phyloP scores from a whole-genome alignment of 163 green algal genomes.

The Chlamydomonas reinhardtii region DNA sequence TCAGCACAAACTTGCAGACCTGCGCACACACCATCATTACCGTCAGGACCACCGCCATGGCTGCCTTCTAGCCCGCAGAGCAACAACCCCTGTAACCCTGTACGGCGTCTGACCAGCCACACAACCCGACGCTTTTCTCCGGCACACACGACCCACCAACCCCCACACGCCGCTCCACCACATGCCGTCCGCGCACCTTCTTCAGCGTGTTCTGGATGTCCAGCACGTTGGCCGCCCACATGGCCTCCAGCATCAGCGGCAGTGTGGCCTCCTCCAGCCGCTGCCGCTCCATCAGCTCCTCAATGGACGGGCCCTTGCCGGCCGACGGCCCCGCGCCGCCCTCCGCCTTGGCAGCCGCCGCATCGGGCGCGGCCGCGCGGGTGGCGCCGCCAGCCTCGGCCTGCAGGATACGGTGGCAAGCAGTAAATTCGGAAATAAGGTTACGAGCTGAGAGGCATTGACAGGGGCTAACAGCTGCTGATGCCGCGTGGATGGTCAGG shows the following conservation, averaged over 20 bases:
- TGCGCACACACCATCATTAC: background rate
- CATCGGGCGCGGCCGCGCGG: no score
- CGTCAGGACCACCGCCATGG: no score
- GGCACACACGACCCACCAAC: no score
- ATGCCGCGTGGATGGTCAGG: no score
- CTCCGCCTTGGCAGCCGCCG: slow-evolving; percentile 66
- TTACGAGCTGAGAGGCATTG: no score
- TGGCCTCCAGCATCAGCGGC: slow-evolving; percentile 80
- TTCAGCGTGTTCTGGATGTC: slow-evolving; percentile 92
- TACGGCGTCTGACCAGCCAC: background rate
- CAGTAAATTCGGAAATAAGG: no score
- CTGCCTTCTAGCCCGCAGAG: background rate
- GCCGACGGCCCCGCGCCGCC: background rate
- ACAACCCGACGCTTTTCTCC: no score
- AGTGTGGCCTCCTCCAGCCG: slow-evolving; percentile 71
- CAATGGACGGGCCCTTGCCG: slow-evolving; percentile 9
- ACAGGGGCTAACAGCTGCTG: no score
- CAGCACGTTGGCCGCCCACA: slow-evolving; percentile 94
- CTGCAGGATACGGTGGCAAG: no score
- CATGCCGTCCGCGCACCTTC: slow-evolving; percentile 37
- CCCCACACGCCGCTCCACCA: no score
- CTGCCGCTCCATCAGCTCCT: slow-evolving; percentile 58
- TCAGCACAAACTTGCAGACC: slow-evolving; percentile 57
- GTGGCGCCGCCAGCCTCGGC: no score
- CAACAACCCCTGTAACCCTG: background rate